Base-by-base conservation (phyloP, 495 filamentous ascomycete genomes). In the Annulohypoxylon bovei region DNA sequence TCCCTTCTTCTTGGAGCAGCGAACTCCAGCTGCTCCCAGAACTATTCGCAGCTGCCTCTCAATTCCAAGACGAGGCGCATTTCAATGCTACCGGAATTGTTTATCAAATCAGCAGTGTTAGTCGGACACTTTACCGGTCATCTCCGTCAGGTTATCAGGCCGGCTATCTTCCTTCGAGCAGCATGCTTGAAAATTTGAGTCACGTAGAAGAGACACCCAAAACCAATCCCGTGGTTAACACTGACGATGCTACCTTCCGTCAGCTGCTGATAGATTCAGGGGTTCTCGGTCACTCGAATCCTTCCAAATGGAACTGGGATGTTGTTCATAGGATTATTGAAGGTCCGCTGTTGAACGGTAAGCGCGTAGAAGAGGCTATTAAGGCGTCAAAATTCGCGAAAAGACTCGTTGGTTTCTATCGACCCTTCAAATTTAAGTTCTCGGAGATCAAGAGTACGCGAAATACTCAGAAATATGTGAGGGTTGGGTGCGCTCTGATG, bases 101-200 rank as follows among this genome's bases (percentile, higher is more conserved):
- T 35, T 99, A 98, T 76, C 95, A 98, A 75, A 94, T 98, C 5
- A 96, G 97, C 79, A 98, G 95, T 74, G 92, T 99, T 62, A 99
- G 95, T 79, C 88, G 93, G 65, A 98, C 95, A 1, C 81, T 99
- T 8, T 93, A 97, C 75, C 88, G 96, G 53, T 96, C 94, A 28
- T 84, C 84, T 6, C 81, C 83, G 2, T 77, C 81, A 6, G 75
- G 65, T 14, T 80, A 77, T 35, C 73, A 79, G 16, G 71, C 80
- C 11, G 79, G 78, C 23, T 68, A 79, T 16, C 66, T 80, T 6
- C 72, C 79, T 14, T 75, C 75, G 20, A 81, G 71, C 58, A 77
- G 79, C 52, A 74, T 66, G 62, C 72, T 83, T 65, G 77, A 75
- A 47, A 84, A 82, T 28, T 60, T 80, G 20, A 76, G 78, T 32